Conservation (phyloP, 2,329 filamentous ascomycete genomes). For the Leptographium wingfieldii region DNA sequence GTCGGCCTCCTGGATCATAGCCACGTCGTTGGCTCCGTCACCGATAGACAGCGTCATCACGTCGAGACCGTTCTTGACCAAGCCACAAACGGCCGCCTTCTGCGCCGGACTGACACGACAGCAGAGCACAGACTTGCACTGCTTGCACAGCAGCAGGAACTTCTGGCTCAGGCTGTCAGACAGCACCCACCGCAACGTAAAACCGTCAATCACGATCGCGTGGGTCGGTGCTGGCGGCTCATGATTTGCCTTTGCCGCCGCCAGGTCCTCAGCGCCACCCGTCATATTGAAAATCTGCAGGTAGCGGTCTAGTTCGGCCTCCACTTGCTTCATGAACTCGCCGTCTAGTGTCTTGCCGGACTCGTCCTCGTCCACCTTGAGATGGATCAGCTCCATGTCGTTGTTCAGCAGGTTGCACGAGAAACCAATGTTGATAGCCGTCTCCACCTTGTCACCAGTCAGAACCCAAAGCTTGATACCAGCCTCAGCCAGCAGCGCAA, state of each 20-base stretch:
- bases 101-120: conserved; percentile 95
- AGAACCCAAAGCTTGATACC: conserved; percentile 98
- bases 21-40: conserved; percentile 90
- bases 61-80: conserved; percentile 90
- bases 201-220: conserved; percentile 88
- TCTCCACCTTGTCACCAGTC: conserved; percentile 97
- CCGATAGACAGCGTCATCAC: conserved; percentile 93
- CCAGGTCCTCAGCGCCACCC: conserved; percentile 76
- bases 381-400: conserved; percentile 89
- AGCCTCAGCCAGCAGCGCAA: conserved; percentile 76
- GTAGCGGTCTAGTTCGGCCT: conserved; percentile 61
- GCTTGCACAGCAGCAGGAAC: conserved; percentile 90
- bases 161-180: conserved; percentile 75
- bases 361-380: conserved; percentile 72
- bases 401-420: conserved; percentile 96
- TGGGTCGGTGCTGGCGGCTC: conserved; percentile 79
- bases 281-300: conserved; percentile 63
- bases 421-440: conserved; percentile 98
- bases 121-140: conserved; percentile 91
- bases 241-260: conserved; percentile 67
- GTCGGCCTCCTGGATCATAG: conserved; percentile 95
- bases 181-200: conserved; percentile 79
- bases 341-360: conserved; percentile 33
- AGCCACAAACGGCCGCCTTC: conserved; percentile 89
- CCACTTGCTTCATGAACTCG: conserved; percentile 42